These are phyloP conservation scores for Linnemannia exigua DNA, from an alignment of 192 early-diverging fungal genomes.

Conservation along the genomic window DNA sequence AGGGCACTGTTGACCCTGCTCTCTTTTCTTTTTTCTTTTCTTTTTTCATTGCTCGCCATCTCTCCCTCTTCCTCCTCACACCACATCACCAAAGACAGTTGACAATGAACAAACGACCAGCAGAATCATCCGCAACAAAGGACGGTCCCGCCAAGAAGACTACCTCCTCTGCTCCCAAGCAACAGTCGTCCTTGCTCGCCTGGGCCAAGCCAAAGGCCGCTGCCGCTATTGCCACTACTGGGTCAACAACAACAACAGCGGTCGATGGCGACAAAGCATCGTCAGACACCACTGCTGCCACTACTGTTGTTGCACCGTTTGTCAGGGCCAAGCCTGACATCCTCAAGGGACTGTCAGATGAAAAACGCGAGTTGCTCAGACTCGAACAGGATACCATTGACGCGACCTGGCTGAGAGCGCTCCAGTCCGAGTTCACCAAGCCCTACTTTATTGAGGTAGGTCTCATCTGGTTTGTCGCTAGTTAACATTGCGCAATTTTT, in stretches of 20 bases:
- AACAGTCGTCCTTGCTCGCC: conserved; percentile 37
- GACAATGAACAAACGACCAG: conserved; percentile 8
- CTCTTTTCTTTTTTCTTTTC: background rate
- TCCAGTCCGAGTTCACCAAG: conserved; percentile 73
- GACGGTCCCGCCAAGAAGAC: background rate
- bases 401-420: conserved; percentile 76
- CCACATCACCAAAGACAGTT: background rate
- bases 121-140: background rate
- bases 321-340: conserved; percentile 36
- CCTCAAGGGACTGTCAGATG: conserved; percentile 44
- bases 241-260: background rate
- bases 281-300: background rate
- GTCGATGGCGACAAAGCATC: background rate
- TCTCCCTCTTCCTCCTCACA: background rate
- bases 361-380: conserved; percentile 53
- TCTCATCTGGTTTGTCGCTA: background rate
- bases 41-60: background rate
- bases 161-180: conserved; percentile 18
- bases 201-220: conserved; percentile 43
- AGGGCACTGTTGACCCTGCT: background rate
- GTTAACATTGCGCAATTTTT: background rate
- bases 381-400: conserved; percentile 82
- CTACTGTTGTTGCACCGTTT: background rate
- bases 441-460: conserved; percentile 70
- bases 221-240: background rate